Evolutionary conservation across 805 yeast species (phyloP).

Genomic region (Kuraishia ogatae): DNA sequence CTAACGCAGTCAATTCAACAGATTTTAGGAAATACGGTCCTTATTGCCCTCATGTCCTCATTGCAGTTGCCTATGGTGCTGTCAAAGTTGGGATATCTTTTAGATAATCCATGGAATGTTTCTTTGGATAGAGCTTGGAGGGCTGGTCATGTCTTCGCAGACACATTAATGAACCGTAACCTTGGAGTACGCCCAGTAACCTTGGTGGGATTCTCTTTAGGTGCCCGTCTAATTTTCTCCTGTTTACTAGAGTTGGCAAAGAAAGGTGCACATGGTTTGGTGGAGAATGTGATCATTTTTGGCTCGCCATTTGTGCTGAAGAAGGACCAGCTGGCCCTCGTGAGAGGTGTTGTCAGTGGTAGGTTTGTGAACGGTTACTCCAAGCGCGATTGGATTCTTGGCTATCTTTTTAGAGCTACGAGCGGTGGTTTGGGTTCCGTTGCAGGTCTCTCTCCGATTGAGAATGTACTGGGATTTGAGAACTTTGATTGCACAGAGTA

Average conservation of each 20-base stretch:
- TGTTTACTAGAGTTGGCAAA: conserved; percentile 82
- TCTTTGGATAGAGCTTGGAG: conserved; percentile 96
- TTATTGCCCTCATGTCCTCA: conserved; percentile 87
- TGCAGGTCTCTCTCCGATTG: conserved; percentile 79
- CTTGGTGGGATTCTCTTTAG: conserved; percentile 86
- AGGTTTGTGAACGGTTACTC: conserved; percentile 86
- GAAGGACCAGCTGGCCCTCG: conserved; percentile 66
- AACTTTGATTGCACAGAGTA: conserved; percentile 80
- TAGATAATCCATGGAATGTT: conserved; percentile 98
- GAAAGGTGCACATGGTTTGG: conserved; percentile 77
- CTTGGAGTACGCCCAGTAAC: conserved; percentile 91
- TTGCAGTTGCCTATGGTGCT: conserved; percentile 88
- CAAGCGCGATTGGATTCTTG: conserved; percentile 88
- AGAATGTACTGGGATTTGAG: conserved; percentile 56
- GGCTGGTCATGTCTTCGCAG: conserved; percentile 87
- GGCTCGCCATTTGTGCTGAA: conserved; percentile 85
- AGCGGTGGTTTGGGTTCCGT: conserved; percentile 90
- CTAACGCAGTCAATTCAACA: conserved; percentile 91
- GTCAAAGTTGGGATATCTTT: conserved; percentile 77
- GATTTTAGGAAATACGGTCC: conserved; percentile 82
- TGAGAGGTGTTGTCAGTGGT: conserved; percentile 84
- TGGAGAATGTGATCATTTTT: conserved; percentile 80
- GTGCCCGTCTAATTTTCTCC: conserved; percentile 86
- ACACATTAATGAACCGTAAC: conserved; percentile 78
- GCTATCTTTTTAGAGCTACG: conserved; percentile 91